Conservation (phyloP, 139 green algal genomes). For the Volvox africanus region DNA sequence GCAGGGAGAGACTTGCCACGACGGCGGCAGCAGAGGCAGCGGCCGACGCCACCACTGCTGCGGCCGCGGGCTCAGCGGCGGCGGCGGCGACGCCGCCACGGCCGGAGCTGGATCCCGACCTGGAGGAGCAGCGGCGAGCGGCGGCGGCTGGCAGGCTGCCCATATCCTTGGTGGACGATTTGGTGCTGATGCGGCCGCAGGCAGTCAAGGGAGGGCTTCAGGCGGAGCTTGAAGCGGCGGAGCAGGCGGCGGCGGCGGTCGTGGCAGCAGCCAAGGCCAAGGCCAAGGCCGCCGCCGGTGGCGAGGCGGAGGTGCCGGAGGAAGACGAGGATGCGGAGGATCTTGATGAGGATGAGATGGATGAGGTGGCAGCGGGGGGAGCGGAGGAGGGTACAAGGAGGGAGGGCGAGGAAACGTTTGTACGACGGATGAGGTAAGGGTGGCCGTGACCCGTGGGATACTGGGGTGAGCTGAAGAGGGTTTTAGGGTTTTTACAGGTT, state of each 20-base stretch:
- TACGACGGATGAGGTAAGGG: not conserved
- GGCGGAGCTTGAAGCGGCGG: not conserved
- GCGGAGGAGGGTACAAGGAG: not conserved
- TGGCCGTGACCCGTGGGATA: too few relatives aligned
- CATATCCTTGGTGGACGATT: slow-evolving; percentile 9
- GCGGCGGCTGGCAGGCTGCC: slow-evolving; percentile 20
- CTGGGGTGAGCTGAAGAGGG: too few relatives aligned
- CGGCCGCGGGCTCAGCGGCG: not conserved
- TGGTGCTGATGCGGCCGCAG: slow-evolving; percentile 12
- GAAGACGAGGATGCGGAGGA: not conserved
- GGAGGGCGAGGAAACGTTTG: not conserved
- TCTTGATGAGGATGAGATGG: not conserved
- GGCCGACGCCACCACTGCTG: not conserved
- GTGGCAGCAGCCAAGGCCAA: not conserved
- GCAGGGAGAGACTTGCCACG: not conserved
- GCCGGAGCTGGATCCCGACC: not conserved
- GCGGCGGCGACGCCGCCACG: not conserved
- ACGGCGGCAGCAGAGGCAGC: not conserved
- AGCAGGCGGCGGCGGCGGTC: not conserved
- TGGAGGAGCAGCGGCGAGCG: slow-evolving; percentile 38
- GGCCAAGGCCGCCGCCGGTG: not conserved
- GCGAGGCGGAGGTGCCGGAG: not conserved
- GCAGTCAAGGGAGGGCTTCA: not conserved
- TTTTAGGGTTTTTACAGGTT: too few relatives aligned
- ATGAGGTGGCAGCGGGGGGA: not conserved